Evolutionary conservation across 2,329 filamentous ascomycete species (phyloP), one percentile per base, ranked within the genome.

Genomic region (Paramyrothecium roridum): DNA sequence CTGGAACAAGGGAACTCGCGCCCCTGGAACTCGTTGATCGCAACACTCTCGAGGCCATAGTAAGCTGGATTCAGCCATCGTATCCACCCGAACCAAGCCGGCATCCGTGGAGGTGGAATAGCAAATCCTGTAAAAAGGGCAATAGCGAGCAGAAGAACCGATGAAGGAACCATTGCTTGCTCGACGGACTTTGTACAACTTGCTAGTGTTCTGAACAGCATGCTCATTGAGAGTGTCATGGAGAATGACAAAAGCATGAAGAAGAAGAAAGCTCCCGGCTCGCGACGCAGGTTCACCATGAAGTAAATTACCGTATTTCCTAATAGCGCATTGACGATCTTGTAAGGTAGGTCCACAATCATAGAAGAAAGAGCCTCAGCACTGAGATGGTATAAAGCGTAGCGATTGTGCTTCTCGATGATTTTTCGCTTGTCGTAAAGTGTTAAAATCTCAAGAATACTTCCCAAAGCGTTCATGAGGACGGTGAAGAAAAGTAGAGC

Each of bases 31-130:
- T 90, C 87, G 64, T 88, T 88, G 54, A 82, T 70, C 76, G 85
- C 81, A 11, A 88, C 71, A 1, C 77, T 74, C 61, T 89, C 85
- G 60, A 88, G 88, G 0, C 78, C 84, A 57, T 88, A 88, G 3
- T 77, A 80, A 12, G 88, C 79, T 2, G 85, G 66, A 52, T 82
- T 83, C 54, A 88, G 81, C 86, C 86, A 89, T 26, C 81, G 73
- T 21, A 82, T 79, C 84, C 85, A 89, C 2, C 80, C 80, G 12
- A 83, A 43, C 64, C 64, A 64, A 20, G 46, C 12, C 2, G 64
- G 75, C 82, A 84, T 88, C 63, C 87, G 64, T 8, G 57, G 53
- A 0, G 61, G 56, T 0, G 67, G 65, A 13, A 76, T 71, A 3
- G 73, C 64, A 56, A 85, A 81, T 52, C 78, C 82, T 1, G 81